Base-by-base conservation (phyloP, 331 rosid genomes). In the Saraca asoca region DNA sequence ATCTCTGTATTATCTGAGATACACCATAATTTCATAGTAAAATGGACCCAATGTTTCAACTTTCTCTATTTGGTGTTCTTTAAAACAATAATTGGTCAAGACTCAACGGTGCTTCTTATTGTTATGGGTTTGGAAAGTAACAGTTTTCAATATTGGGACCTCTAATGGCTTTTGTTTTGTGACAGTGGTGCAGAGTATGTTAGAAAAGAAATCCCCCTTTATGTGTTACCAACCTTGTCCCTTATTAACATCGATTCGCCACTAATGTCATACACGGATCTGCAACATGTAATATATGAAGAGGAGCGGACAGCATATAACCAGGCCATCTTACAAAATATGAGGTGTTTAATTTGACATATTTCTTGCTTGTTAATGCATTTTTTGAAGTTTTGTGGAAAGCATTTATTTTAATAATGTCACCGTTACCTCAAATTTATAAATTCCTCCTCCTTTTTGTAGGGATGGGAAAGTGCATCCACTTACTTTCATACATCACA, bases 391-490 rank as follows among this genome's bases (percentile, higher is more conserved):
- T 58, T 57, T 46, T 57, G 67, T 56, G 41, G 71, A 71, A 80
- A 34, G 66, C 33, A 51, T 64, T 31, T 34, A 61, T 51, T 35
- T 16, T 69, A 50, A 12, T 59, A 58, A 33, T 59, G 33, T 45
- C 68, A 50, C 48, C 56, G 44, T 68, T 73, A 67, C 72, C 31
- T 24, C 31, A 24, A 24, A 24, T 24, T 1, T 24, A 24, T 24
- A 24, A 24, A 24, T 80, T 67, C 57, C 74, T n/a, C 44, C 7
- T 64, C 48, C 35, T 62, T 56, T 60, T 72, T 63, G 34, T 78
- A 91, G 99, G 87, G 95, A 85, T 51, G 95, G 89, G 65, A 90
- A 85, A 84, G 79, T 82, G 81, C 99, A 94, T 82, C 99, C 99
- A 6, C 93, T 94, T 62, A 78, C 91, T 57, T 94, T 81, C 77